Conservation (phyloP, 192 early-diverging fungal genomes). For the Anaeromyces robustus region DNA sequence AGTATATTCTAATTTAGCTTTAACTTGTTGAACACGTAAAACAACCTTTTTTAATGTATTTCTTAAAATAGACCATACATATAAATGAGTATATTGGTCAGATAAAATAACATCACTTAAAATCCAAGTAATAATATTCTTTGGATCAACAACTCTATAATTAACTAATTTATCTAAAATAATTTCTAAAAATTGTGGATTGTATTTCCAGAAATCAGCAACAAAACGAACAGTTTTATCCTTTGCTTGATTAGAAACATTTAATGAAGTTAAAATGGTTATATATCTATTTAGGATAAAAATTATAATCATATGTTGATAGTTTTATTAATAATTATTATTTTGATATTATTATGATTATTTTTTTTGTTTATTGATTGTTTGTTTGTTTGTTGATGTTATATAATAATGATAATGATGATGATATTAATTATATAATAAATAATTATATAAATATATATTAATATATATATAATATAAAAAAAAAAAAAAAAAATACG, state of each 20-base stretch:
- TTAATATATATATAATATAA: no score
- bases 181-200: slow-evolving; percentile 83
- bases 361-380: no score
- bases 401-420: no score
- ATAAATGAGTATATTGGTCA: slow-evolving; percentile 22
- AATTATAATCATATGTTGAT: not conserved
- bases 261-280: slow-evolving; percentile 36
- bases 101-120: slow-evolving; percentile 22
- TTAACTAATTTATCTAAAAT: slow-evolving; percentile 86
- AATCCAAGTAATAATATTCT: slow-evolving; percentile 62
- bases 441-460: no score
- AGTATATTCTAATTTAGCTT: slow-evolving; percentile 24
- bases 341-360: not conserved
- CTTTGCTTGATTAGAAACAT: slow-evolving; percentile 42
- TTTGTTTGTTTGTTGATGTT: no score
- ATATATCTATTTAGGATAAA: slow-evolving; percentile 28
- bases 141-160: slow-evolving; percentile 82
- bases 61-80: slow-evolving; percentile 72
- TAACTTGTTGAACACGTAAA: slow-evolving; percentile 56
- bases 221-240: slow-evolving; percentile 60
- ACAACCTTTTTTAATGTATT: slow-evolving; percentile 76
- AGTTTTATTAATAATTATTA: not conserved
- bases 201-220: slow-evolving; percentile 71
- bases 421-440: no score
- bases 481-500: no score